Percentiles rank a stretch among this genome's conserved stretches.
Conservation (phyloP, 139 green algal species). For the Micromonas commoda region DNA sequence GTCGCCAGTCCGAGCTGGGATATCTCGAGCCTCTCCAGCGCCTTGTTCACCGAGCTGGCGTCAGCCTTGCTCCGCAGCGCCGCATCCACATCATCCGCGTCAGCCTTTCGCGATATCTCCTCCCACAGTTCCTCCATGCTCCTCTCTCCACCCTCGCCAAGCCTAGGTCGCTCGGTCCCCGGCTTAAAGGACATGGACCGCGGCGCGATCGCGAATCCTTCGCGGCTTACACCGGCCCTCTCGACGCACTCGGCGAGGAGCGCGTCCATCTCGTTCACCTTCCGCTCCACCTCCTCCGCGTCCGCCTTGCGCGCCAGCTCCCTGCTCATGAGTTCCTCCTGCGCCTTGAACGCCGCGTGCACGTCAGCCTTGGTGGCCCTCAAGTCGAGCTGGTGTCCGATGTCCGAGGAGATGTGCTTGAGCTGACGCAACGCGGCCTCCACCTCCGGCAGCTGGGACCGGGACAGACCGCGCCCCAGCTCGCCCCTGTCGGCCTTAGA, state of each 20-base stretch:
- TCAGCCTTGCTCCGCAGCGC: conserved; percentile 34
- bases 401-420: too few species aligned
- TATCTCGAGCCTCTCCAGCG: conserved; percentile 21
- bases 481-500: conserved; percentile 38
- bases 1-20: background rate
- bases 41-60: conserved; percentile 25
- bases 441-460: conserved; percentile 36
- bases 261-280: conserved; percentile 14
- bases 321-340: too few species aligned
- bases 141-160: too few species aligned
- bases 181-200: background rate
- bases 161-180: conserved; percentile 32
- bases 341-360: too few species aligned
- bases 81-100: conserved; percentile 1
- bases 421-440: conserved; percentile 35
- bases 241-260: too few species aligned
- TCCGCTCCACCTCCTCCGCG: conserved; percentile 13
- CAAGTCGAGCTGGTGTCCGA: too few species aligned
- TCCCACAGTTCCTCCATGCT: background rate
- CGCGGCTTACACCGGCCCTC: conserved; percentile 13
- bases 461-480: conserved; percentile 25
- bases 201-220: background rate
- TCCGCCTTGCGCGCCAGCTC: conserved; percentile 18
- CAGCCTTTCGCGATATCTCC: conserved; percentile 1
- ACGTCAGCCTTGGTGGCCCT: too few species aligned